Base-by-base conservation (phyloP, 2,329 filamentous ascomycete species). In the Neofusicoccum parvum region DNA sequence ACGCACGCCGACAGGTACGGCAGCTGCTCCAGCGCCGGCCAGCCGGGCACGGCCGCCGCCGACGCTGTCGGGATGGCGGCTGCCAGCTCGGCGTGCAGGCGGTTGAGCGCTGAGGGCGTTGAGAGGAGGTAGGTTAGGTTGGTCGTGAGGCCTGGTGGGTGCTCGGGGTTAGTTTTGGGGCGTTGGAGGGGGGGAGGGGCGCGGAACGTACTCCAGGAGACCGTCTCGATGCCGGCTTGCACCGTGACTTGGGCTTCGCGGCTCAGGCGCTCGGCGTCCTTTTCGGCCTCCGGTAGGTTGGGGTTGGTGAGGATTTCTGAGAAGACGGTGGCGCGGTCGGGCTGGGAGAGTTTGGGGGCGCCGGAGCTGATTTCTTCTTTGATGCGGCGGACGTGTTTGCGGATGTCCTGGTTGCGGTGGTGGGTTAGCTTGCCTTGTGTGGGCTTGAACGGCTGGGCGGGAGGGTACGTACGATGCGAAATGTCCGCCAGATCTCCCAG, bases 151-250 rank as follows among this genome's bases (percentile, higher is more conserved):
- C 66, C n/a, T 68, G 63, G 32, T 43, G 20, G 5, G 36, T 3
- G 12, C 3, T n/a, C n/a, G 23, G 23, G 23, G 23, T 23, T 23
- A 23, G 23, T 23, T 23, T 23, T 3, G 23, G 23, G 23, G 23
- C 23, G 23, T 3, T 23, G 23, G 23, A 23, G 23, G 23, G 23
- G 23, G 23, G 23, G 3, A 23, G 23, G 23, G 23, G 23, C 23
- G 23, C 3, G 23, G 23, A 23, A 23, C 59, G 12, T 43, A 62
- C 59, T 62, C 59, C 59, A 62, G 5, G 59, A 51, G 11, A 62
- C 46, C 5, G 76, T 79, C 34, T 76, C 74, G 2, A 71, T 66
- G 0, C 77, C 76, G 4, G 77, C 76, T 17, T 70, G 67, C 1
- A 75, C 67, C 5, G 78, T 58, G 3, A 73, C 65, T 51, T 72